These are phyloP conservation scores for Suhomyces xylopsoci DNA, from an alignment of 805 yeast genomes.

Conservation along the genomic window DNA sequence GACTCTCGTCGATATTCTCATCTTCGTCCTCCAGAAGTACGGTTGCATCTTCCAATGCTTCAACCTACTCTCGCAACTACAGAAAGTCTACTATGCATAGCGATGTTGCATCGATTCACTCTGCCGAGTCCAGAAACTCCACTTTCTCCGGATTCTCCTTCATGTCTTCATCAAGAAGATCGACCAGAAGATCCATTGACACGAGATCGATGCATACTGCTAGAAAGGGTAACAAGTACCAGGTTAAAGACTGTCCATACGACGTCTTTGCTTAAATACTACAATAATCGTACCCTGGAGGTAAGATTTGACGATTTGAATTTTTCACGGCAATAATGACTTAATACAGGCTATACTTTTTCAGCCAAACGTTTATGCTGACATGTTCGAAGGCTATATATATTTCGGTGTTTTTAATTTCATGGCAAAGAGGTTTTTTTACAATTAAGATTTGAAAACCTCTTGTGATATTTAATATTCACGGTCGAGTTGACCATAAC, in stretches of 20 bases:
- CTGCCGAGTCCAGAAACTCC: conserved; percentile 15
- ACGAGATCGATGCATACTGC: conserved; percentile 4
- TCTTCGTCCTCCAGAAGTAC: conserved; percentile 3
- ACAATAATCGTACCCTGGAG: conserved; percentile 1
- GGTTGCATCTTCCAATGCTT: background rate
- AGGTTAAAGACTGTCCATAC: conserved; percentile 23
- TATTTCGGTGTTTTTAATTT: background rate
- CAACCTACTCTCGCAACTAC: background rate
- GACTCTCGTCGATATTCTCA: conserved; percentile 12
- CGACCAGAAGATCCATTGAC: conserved; percentile 1
- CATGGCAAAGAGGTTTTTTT: background rate
- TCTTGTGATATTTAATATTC: background rate
- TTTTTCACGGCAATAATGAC: conserved; percentile 1
- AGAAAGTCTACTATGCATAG: background rate
- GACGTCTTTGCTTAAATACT: conserved; percentile 7
- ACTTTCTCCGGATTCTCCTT: conserved; percentile 25
- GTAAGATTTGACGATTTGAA: background rate
- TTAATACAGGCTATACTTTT: background rate
- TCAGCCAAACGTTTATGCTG: background rate
- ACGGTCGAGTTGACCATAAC: background rate
- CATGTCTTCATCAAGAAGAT: conserved; percentile 7
- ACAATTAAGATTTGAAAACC: background rate
- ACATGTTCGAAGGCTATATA: background rate
- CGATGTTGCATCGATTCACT: conserved; percentile 17
- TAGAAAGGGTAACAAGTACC: conserved; percentile 23